Conservation (phyloP, 1,139 yeast genomes). For the Suhomyces atakaporum region DNA sequence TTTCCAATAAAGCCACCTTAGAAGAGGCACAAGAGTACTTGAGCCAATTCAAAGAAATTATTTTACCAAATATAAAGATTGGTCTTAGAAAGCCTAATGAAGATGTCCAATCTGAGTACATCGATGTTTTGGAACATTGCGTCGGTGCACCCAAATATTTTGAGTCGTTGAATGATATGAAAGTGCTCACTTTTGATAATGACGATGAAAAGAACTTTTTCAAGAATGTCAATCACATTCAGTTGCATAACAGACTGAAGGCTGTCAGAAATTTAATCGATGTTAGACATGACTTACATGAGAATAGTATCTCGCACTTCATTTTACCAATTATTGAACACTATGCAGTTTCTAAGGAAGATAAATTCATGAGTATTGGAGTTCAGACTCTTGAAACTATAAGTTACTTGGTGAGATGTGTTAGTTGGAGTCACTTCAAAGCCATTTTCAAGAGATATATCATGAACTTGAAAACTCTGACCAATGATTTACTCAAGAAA, state of each 20-base stretch:
- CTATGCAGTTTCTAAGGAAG: conserved; percentile 60
- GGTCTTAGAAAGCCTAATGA: conserved; percentile 70
- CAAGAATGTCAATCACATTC: conserved; percentile 78
- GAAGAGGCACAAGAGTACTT: conserved; percentile 41
- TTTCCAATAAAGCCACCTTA: conserved; percentile 34
- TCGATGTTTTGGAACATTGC: conserved; percentile 63
- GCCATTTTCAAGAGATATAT: conserved; percentile 75
- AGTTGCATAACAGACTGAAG: conserved; percentile 80
- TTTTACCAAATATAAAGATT: conserved; percentile 65
- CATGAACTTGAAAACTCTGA: conserved; percentile 49
- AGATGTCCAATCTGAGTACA: conserved; percentile 68
- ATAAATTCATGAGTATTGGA: conserved; percentile 68
- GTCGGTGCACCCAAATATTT: conserved; percentile 54
- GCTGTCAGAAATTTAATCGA: conserved; percentile 65
- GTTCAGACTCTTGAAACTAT: conserved; percentile 72
- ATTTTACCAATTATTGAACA: conserved; percentile 83
- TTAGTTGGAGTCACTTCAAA: conserved; percentile 80
- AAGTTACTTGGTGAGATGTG: conserved; percentile 55
- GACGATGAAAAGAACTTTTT: conserved; percentile 90
- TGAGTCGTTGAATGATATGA: conserved; percentile 67
- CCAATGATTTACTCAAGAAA: conserved; percentile 57
- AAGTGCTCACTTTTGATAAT: conserved; percentile 58
- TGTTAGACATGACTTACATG: conserved; percentile 46
- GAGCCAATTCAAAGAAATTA: conserved; percentile 50
- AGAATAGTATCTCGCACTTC: conserved; percentile 72